Percentiles rank a stretch among this genome's conserved stretches.
Conservation (phyloP, 768 basidiomycete genomes). For the Tulasnella sp. region DNA sequence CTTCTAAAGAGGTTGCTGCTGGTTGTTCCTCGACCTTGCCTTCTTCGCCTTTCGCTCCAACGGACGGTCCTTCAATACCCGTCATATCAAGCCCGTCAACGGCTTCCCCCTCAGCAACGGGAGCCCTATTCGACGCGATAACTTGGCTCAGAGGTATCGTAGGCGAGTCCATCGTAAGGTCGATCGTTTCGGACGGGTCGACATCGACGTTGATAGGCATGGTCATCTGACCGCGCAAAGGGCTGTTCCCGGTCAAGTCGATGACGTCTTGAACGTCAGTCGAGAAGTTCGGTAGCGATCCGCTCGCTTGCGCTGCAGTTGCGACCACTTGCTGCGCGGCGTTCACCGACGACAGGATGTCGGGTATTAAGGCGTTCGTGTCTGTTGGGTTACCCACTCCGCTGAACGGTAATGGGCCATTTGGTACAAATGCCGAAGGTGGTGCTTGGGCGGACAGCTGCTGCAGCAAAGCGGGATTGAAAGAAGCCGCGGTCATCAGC, state of each 20-base stretch:
- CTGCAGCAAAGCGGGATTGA: not conserved
- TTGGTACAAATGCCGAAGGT: not conserved
- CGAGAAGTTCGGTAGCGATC: not conserved
- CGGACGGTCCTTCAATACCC: not conserved
- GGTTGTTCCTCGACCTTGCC: not conserved
- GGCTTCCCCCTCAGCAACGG: not conserved
- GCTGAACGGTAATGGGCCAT: not conserved
- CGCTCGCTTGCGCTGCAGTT: not conserved
- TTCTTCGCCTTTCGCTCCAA: not conserved
- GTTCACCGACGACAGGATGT: not conserved
- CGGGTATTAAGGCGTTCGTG: not conserved
- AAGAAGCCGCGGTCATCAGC: not conserved
- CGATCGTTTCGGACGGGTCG: not conserved
- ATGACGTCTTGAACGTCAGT: constrained; percentile 1
- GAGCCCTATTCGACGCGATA: not conserved
- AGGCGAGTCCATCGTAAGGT: constrained; percentile 10
- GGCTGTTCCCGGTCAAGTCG: constrained; percentile 4
- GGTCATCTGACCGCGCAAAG: not conserved
- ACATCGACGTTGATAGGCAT: not conserved
- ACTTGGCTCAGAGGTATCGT: not conserved
- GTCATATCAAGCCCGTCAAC: not conserved
- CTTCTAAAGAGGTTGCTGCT: not conserved
- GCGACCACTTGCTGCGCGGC: not conserved
- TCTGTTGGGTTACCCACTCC: not conserved
- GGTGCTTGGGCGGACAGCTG: not conserved